Percentiles rank a stretch among this genome's conserved stretches.
Conservation (phyloP, 1,284 basidiomycete species). For the Boletus semigastroideus region DNA sequence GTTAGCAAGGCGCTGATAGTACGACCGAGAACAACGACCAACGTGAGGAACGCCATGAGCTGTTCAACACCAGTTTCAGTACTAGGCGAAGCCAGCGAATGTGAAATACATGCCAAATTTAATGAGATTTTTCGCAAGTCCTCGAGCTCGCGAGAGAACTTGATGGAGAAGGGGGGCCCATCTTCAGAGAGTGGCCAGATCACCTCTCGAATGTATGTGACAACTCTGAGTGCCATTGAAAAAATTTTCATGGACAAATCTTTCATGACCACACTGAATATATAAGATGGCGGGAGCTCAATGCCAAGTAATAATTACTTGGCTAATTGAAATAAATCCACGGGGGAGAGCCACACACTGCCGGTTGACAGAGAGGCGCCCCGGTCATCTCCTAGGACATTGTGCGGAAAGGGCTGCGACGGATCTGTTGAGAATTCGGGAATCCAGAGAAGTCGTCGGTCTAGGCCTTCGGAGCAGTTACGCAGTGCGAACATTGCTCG, state of each 20-base stretch:
- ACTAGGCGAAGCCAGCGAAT: neutral
- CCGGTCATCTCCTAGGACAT: neutral
- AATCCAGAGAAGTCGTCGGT: neutral
- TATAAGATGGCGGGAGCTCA: conserved; percentile 7
- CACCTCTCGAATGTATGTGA: conserved; percentile 1
- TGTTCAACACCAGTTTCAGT: conserved; percentile 11
- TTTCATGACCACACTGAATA: conserved; percentile 3
- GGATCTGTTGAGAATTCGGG: neutral
- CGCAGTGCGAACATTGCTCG: neutral
- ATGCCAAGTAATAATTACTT: neutral
- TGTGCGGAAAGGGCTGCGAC: neutral
- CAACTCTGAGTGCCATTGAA: conserved; percentile 13
- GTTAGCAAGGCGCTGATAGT: neutral
- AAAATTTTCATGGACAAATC: neutral
- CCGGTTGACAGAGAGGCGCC: neutral
- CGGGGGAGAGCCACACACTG: neutral
- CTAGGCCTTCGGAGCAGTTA: conserved; percentile 11
- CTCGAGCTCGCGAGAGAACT: conserved; percentile 23
- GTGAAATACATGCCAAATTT: conserved; percentile 18
- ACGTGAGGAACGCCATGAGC: conserved; percentile 31
- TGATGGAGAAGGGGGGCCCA: conserved; percentile 7
- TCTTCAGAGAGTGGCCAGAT: neutral
- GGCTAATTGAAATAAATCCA: neutral
- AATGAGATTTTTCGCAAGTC: conserved; percentile 26
- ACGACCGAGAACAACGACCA: conserved; percentile 5